phyloP scores from a whole-genome alignment of 2,329 filamentous ascomycete genomes.

The Daldinia eschscholtzii region DNA sequence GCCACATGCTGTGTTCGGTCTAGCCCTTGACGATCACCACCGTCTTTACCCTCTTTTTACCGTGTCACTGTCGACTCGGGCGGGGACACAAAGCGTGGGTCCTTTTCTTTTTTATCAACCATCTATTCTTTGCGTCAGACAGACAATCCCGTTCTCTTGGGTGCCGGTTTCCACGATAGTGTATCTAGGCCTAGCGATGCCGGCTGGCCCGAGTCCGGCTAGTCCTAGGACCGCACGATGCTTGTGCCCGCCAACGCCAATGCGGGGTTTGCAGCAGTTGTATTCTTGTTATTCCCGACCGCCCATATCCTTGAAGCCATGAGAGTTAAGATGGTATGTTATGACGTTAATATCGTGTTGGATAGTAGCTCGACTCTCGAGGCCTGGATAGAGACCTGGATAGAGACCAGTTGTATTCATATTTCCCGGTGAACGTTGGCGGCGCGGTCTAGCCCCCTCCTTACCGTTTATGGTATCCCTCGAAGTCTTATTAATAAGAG shows the following conservation, averaged over 20 bases:
- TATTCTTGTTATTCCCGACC: conserved; percentile 20
- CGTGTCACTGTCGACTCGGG: conserved; percentile 26
- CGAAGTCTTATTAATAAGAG: conserved; percentile 32
- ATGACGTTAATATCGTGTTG: conserved; percentile 36
- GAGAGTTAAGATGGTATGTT: conserved; percentile 28
- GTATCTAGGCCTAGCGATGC: conserved; percentile 10
- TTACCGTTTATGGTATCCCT: background rate
- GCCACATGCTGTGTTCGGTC: conserved; percentile 41
- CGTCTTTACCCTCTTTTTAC: conserved; percentile 18
- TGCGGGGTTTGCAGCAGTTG: conserved; percentile 37
- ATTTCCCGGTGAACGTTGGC: conserved; percentile 10
- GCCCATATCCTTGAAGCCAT: conserved; percentile 13
- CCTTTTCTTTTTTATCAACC: conserved; percentile 21
- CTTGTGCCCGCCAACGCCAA: conserved; percentile 29
- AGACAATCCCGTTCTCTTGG: conserved; percentile 37
- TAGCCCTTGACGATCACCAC: conserved; percentile 41
- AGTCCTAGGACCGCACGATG: conserved; percentile 25
- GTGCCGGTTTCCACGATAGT: conserved; percentile 27
- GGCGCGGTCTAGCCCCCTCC: conserved; percentile 14
- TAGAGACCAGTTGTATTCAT: background rate
- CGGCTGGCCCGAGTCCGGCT: conserved; percentile 26
- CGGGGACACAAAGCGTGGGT: conserved; percentile 29
- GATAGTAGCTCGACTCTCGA: conserved; percentile 1
- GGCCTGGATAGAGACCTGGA: conserved; percentile 1
- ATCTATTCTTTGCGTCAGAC: conserved; percentile 41